These are phyloP conservation scores for Rhodamnia rubescens DNA, from an alignment of 345 rosid genomes.

Conservation along the genomic window DNA sequence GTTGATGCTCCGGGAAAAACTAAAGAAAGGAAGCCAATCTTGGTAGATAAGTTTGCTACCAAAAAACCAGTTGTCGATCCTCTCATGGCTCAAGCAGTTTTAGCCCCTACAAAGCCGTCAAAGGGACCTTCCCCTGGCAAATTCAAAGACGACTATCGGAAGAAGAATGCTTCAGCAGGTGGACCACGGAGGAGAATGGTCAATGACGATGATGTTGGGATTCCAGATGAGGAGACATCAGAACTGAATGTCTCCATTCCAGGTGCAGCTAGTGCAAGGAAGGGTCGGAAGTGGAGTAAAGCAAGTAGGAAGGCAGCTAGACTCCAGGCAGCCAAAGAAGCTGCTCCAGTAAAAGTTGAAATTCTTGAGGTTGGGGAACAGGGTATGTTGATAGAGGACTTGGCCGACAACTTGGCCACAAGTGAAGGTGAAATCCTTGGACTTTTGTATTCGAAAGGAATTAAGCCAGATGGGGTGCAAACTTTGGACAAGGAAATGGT, in stretches of 20 bases:
- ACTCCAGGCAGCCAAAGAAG: conserved; percentile 82
- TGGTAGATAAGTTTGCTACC: conserved; percentile 86
- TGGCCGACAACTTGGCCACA: conserved; percentile 70
- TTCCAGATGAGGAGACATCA: conserved; percentile 69
- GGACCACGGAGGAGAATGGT: conserved; percentile 47
- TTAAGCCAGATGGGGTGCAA: conserved; percentile 95
- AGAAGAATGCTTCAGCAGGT: conserved; percentile 46
- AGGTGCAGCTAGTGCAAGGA: conserved; percentile 46
- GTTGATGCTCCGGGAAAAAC: conserved; percentile 28
- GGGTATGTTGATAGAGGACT: conserved; percentile 83
- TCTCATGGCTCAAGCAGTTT: conserved; percentile 48
- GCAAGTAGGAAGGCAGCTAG: conserved; percentile 93
- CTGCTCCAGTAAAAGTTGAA: conserved; percentile 94
- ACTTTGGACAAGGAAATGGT: conserved; percentile 87
- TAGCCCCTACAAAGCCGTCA: conserved; percentile 67
- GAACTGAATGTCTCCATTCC: conserved; percentile 48
- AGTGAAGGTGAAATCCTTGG: conserved; percentile 94
- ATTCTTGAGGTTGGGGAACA: conserved; percentile 86
- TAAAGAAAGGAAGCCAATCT: conserved; percentile 75
- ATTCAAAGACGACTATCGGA: conserved; percentile 60
- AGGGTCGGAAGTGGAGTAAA: conserved; percentile 98
- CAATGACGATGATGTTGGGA: conserved; percentile 31
- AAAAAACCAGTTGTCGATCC: conserved; percentile 72
- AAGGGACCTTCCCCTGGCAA: conserved; percentile 62
- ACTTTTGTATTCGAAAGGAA: conserved; percentile 72